phyloP scores from a whole-genome alignment of 768 basidiomycete species.

The Dioszegia hungarica region DNA sequence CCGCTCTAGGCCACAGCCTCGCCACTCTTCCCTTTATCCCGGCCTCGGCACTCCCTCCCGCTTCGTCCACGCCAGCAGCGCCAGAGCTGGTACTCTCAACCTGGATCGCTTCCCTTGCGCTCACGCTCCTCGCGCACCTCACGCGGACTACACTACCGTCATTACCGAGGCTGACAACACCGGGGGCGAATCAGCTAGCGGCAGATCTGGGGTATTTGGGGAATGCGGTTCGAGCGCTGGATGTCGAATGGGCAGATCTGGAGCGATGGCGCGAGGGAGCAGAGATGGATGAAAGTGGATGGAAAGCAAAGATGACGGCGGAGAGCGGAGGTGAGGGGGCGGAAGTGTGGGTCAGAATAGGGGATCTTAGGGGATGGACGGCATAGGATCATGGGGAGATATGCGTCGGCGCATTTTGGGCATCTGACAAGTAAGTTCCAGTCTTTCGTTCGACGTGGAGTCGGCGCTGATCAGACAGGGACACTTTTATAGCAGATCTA shows the following conservation, averaged over 20 bases:
- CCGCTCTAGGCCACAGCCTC: slow-evolving; percentile 73
- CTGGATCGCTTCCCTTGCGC: slow-evolving; percentile 88
- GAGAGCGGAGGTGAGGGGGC: slow-evolving; percentile 1
- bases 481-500: no score
- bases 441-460: no score
- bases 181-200: slow-evolving; percentile 75
- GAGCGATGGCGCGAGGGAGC: slow-evolving; percentile 71
- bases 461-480: no score
- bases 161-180: slow-evolving; percentile 59
- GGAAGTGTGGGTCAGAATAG: slow-evolving; percentile 14
- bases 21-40: slow-evolving; percentile 72
- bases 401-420: no score
- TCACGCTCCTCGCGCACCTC: slow-evolving; percentile 69
- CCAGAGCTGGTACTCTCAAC: slow-evolving; percentile 73
- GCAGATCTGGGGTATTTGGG: slow-evolving; percentile 84
- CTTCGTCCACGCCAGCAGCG: neutral
- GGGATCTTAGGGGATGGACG: slow-evolving; percentile 24
- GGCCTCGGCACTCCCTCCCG: slow-evolving; percentile 47
- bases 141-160: slow-evolving; percentile 65
- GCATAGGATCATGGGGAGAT: no score
- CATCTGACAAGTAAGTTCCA: no score
- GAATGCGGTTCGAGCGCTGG: slow-evolving; percentile 83
- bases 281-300: slow-evolving; percentile 58
- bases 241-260: slow-evolving; percentile 76
- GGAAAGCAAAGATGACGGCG: slow-evolving; percentile 14